Evolutionary conservation across 331 rosid genomes (phyloP).

Genomic region (Saraca asoca): DNA sequence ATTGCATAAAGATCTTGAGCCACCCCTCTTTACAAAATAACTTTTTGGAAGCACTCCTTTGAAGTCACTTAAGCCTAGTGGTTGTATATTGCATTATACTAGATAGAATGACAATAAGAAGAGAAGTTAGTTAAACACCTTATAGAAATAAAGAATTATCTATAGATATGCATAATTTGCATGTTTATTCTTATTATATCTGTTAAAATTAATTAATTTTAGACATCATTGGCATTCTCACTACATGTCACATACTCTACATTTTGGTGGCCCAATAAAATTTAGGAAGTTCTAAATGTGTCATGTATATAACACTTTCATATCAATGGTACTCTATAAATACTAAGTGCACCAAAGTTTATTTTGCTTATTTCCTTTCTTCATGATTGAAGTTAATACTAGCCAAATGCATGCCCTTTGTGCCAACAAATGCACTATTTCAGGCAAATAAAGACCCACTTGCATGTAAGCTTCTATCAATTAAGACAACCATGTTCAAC

Average conservation of each 20-base stretch:
- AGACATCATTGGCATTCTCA: background rate
- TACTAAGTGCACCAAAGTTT: background rate
- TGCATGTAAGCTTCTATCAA: background rate
- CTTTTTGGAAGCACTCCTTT: too few relatives aligned
- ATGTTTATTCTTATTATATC: too few relatives aligned
- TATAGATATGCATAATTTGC: too few relatives aligned
- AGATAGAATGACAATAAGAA: too few relatives aligned
- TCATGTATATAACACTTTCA: too few relatives aligned
- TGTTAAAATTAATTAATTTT: too few relatives aligned
- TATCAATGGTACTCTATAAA: background rate
- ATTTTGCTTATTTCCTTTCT: background rate
- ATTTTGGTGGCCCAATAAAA: background rate
- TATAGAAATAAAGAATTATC: too few relatives aligned
- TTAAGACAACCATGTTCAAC: background rate
- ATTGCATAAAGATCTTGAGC: too few relatives aligned
- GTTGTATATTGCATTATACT: too few relatives aligned
- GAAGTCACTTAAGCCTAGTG: too few relatives aligned
- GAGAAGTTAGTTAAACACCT: too few relatives aligned
- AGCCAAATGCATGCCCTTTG: background rate
- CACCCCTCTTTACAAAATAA: too few relatives aligned
- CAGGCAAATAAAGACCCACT: background rate
- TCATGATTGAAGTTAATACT: background rate
- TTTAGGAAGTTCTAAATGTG: background rate
- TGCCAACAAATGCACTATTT: background rate
- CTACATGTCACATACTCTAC: slow-evolving; percentile 1